Base-by-base conservation (phyloP, 2,329 filamentous ascomycete genomes). In the Fragosphaeria purpurea region DNA sequence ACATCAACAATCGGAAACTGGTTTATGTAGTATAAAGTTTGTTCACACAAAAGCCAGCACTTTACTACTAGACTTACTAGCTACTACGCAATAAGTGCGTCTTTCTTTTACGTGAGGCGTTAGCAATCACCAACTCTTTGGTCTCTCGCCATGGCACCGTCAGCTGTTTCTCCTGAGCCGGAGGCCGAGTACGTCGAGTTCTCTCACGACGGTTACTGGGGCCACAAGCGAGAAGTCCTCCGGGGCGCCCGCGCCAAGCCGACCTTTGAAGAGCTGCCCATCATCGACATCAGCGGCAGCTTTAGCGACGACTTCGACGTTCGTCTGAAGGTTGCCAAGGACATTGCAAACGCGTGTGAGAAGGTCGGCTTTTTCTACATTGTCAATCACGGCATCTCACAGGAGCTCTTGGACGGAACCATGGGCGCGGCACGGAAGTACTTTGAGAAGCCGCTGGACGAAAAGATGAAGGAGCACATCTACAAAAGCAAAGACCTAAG, bases 291-390 rank as follows among this genome's bases (percentile, higher is more conserved):
- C 43, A 39, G 34, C 5, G 39, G 39, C 12, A 47, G 39, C 40
- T 50, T 50, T 42, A 50, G 47, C 41, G 47, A 50, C 12, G 40
- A 50, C 47, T 22, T 50, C 9, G 44, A 46, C 11, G 30, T 8
- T 4, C 42, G 51, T 4, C 38, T 34, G 8, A 30, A 9, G 13
- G 46, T 55, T 11, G 53, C 53, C 4, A 22, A 39, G 11, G 43
- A 51, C 9, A 39, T 55, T 7, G 37, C 48, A 4, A 7, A 41
- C 11, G 53, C 48, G 9, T 64, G 62, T 37, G 53, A 56, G 13
- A 34, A 53, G 3, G 59, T 59, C 37, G 62, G 62, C 2, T 64
- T 64, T 54, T 62, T 65, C 49, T 63, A 63, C 45, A 53, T 64
- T 44, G 59, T 59, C 41, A 64, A 63, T 48, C 62, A 64, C 48